phyloP scores from a whole-genome alignment of 257 asterid genomes.

The Solanum sitiens region DNA sequence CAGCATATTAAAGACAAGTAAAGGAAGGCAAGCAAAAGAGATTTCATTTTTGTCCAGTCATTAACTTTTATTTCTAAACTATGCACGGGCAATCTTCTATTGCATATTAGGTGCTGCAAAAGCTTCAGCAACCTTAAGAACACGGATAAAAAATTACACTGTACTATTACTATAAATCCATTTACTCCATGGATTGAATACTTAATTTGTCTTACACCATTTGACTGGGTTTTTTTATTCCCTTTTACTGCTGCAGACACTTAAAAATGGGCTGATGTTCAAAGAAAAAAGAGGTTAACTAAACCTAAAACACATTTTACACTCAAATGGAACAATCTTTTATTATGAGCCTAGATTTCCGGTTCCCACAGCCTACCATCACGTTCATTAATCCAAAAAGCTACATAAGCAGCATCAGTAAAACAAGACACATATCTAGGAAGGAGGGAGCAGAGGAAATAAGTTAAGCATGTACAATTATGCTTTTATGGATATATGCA shows the following conservation, averaged over 20 bases:
- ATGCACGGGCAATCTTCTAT: background rate
- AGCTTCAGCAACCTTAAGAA: background rate
- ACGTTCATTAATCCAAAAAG: background rate
- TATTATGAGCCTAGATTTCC: background rate
- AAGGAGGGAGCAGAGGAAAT: background rate
- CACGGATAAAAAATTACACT: background rate
- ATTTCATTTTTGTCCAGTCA: background rate
- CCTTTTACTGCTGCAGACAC: background rate
- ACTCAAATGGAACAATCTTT: background rate
- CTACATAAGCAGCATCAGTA: background rate
- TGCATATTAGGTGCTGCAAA: background rate
- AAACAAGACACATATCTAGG: background rate
- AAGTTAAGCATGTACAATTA: background rate
- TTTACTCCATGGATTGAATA: background rate
- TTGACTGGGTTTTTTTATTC: background rate
- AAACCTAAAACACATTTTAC: background rate
- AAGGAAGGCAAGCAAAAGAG: background rate
- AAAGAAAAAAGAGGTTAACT: background rate
- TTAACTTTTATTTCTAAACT: background rate
- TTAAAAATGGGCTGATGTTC: background rate
- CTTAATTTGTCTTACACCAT: background rate
- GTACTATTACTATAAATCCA: background rate
- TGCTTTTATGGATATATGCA: background rate
- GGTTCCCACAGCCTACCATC: background rate
- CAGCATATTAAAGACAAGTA: background rate